Evolutionary conservation across 2,329 filamentous ascomycete genomes (phyloP), one percentile per base, ranked within the genome.

Genomic region (Aspergillus awamori): DNA sequence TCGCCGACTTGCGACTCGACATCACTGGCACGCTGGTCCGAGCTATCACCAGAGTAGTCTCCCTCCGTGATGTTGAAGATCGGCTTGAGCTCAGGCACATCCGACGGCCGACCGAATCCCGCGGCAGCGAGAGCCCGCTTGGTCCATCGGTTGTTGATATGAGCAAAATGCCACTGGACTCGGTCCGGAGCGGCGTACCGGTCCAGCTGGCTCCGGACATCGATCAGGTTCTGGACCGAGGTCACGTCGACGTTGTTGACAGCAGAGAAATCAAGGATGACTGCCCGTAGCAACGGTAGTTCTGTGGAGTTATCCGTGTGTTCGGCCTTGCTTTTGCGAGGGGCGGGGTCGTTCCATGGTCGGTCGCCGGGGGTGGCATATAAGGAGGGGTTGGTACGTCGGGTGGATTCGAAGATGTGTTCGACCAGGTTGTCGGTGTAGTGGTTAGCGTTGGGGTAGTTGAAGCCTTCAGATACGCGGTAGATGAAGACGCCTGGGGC

Each of bases 401-500:
- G 87, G 2, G 93, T 96, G 62, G 88, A 79, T 47, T 82, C 75
- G 66, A 89, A 89, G 52, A 96, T 86, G 67, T 87, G 86, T 2
- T 83, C 78, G 2, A 87, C 86, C 53, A 96, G 82, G 70, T 92
- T 86, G 71, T 97, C 93, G 60, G 97, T 86, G 65, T 96, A 93
- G 74, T 92, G 89, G 70, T 92, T 92, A 24, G 93, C 93, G 69
- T 97, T 99, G 63, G 94, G 92, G 71, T 98, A 99, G 78, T 95
- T 96, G 83, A 96, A 97, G 47, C 93, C 92, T 79, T 98, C 94
- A 0, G 90, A 88, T 76, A 96, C 97, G 47, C 94, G 88, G 80
- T 96, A 98, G 72, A 98, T 96, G 78, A 98, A 96, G 66, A 99
- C 85, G 54, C 95, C 95, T 0, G 94, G 94, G 69, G 95, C 92